Conservation (phyloP, 805 yeast genomes). For the Myxozyma melibiosi region DNA sequence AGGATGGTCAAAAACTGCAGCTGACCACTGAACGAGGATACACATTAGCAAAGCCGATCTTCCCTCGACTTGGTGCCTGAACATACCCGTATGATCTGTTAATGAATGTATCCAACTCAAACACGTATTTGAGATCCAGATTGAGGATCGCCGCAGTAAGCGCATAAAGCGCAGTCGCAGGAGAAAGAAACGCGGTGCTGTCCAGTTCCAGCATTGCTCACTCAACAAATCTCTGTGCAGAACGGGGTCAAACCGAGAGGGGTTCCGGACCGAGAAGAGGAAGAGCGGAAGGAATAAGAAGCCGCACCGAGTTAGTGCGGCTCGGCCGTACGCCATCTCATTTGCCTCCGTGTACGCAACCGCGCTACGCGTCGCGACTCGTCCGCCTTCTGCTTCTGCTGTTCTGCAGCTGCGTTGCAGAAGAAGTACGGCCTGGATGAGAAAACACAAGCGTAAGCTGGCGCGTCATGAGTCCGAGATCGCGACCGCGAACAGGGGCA, state of each 20-base stretch:
- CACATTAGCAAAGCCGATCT: background rate
- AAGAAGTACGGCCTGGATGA: too few species aligned
- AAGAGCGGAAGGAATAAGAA: background rate
- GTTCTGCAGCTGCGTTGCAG: too few species aligned
- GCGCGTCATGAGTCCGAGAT: too few species aligned
- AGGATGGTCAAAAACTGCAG: constrained; percentile 26
- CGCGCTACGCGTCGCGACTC: too few species aligned
- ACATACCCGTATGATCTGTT: constrained; percentile 23
- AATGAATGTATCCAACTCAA: constrained; percentile 4
- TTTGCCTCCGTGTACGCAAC: too few species aligned
- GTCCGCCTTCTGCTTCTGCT: too few species aligned
- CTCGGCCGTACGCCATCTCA: background rate
- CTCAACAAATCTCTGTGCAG: background rate
- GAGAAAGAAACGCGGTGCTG: constrained; percentile 2
- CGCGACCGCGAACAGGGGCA: background rate
- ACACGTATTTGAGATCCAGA: constrained; percentile 13
- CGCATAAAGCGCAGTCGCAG: constrained; percentile 14
- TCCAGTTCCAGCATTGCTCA: background rate
- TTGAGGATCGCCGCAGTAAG: constrained; percentile 15
- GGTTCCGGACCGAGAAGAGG: too few species aligned
- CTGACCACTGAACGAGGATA: constrained; percentile 18
- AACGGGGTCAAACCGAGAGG: too few species aligned
- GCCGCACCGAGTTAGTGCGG: background rate
- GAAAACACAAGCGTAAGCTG: too few species aligned
- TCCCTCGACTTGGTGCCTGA: too few species aligned